phyloP scores from a whole-genome alignment of 495 filamentous ascomycete species.

The Saxophila tyrrhenica region DNA sequence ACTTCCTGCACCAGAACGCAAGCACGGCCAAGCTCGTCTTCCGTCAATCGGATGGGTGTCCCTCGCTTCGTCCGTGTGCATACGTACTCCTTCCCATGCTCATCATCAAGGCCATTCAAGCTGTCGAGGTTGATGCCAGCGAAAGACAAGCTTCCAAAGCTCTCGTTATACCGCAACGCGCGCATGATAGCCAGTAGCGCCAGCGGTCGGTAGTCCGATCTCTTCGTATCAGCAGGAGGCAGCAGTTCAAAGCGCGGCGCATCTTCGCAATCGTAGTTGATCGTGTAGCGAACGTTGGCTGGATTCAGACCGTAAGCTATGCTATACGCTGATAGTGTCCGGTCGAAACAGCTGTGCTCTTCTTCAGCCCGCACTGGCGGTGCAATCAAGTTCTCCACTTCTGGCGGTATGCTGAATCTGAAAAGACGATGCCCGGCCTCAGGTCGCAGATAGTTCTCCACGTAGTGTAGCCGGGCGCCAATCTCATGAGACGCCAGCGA shows the following conservation, averaged over 20 bases:
- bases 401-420: slow-evolving; percentile 49
- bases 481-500: slow-evolving; percentile 69
- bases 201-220: slow-evolving; percentile 50
- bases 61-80: slow-evolving; percentile 47
- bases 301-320: slow-evolving; percentile 49
- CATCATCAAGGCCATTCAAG: slow-evolving; percentile 51
- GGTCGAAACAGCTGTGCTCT: slow-evolving; percentile 68
- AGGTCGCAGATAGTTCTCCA: slow-evolving; percentile 69
- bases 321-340: slow-evolving; percentile 78
- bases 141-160: slow-evolving; percentile 78
- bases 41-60: slow-evolving; percentile 41
- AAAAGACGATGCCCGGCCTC: slow-evolving; percentile 67
- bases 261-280: slow-evolving; percentile 67
- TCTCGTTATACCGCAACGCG: slow-evolving; percentile 83
- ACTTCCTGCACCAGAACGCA: slow-evolving; percentile 63
- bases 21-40: slow-evolving; percentile 47
- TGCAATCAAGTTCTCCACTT: slow-evolving; percentile 52
- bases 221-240: slow-evolving; percentile 45
- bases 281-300: slow-evolving; percentile 46
- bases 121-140: slow-evolving; percentile 57
- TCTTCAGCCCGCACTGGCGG: slow-evolving; percentile 57
- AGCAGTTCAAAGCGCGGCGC: slow-evolving; percentile 75
- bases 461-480: slow-evolving; percentile 57
- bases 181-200: slow-evolving; percentile 82
- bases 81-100: slow-evolving; percentile 52